A percentile compares a stretch with the other conserved stretches of the same genome.
phyloP scores from a whole-genome alignment of 805 yeast genomes.

The Candida fluviatilis region DNA sequence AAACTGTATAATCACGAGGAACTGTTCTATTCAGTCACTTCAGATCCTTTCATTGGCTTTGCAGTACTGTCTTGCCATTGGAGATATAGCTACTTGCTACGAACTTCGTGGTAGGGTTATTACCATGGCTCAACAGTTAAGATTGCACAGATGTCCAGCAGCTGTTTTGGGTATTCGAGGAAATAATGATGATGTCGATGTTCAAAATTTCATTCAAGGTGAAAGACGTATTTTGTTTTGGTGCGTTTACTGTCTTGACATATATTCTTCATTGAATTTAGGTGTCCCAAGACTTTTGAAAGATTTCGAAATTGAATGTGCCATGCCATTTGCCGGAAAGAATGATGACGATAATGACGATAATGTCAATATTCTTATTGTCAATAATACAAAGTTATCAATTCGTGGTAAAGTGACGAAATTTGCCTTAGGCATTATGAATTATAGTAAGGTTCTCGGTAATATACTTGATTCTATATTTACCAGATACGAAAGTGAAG shows the following conservation, averaged over 20 bases:
- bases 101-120: constrained; percentile 71
- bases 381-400: constrained; percentile 54
- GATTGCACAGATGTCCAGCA: constrained; percentile 83
- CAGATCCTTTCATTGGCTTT: constrained; percentile 68
- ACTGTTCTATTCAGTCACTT: constrained; percentile 63
- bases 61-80: constrained; percentile 66
- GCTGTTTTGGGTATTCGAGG: constrained; percentile 68
- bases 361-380: constrained; percentile 53
- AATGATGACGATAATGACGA: constrained; percentile 39
- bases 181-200: constrained; percentile 23
- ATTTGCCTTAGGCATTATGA: constrained; percentile 59
- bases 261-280: constrained; percentile 65
- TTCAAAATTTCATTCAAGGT: constrained; percentile 70
- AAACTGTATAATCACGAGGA: constrained; percentile 52
- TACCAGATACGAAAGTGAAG: constrained; percentile 46
- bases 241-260: constrained; percentile 76
- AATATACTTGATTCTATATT: constrained; percentile 67
- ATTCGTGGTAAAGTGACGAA: constrained; percentile 69
- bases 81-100: constrained; percentile 71
- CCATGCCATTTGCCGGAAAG: constrained; percentile 60
- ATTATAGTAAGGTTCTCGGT: constrained; percentile 70
- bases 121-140: constrained; percentile 80
- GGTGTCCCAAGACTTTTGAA: constrained; percentile 81
- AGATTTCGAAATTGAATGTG: constrained; percentile 83
- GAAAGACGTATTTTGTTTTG: constrained; percentile 80